phyloP scores from a whole-genome alignment of 768 basidiomycete genomes.

The Rhodocollybia butyracea region DNA sequence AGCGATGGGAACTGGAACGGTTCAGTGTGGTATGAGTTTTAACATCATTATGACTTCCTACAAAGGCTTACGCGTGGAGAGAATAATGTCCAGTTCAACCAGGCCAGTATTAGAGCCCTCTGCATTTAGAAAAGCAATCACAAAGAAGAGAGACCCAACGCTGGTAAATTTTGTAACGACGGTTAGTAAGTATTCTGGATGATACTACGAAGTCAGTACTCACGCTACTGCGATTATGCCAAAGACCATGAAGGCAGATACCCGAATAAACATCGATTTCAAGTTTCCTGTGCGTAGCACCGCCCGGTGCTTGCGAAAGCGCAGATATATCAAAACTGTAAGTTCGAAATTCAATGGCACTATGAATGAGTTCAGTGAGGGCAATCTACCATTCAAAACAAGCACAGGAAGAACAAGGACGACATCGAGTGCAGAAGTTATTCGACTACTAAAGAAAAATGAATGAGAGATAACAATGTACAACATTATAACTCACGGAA shows the following conservation, averaged over 20 bases:
- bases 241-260: background rate
- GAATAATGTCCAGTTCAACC: background rate
- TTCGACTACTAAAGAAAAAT: background rate
- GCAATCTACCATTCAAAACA: background rate
- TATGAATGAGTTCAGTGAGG: background rate
- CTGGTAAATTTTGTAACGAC: too few species aligned
- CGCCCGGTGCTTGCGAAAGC: background rate
- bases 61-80: background rate
- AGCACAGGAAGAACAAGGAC: background rate
- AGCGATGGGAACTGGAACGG: background rate
- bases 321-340: background rate
- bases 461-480: background rate
- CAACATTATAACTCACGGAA: background rate
- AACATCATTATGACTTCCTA: background rate
- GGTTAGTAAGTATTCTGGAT: too few species aligned
- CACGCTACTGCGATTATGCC: background rate
- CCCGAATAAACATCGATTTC: slow-evolving; percentile 5
- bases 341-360: background rate
- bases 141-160: too few species aligned
- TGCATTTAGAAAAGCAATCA: too few species aligned
- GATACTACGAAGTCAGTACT: background rate
- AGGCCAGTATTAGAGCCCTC: background rate
- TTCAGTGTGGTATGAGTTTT: background rate
- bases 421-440: background rate
- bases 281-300: background rate